phyloP scores from a whole-genome alignment of 768 basidiomycete species.

The Kwoniella dejecticola region DNA sequence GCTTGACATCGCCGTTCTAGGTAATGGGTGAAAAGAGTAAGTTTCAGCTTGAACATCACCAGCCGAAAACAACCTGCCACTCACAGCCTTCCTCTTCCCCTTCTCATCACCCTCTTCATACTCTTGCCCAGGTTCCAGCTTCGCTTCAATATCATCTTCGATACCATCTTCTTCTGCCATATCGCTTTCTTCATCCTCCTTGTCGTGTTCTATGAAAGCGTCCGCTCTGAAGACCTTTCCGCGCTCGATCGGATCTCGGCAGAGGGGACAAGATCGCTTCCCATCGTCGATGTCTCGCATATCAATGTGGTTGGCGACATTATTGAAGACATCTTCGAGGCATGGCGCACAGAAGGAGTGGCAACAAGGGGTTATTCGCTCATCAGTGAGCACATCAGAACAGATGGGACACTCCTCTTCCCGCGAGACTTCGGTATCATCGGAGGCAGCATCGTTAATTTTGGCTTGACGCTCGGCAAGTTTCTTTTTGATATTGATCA shows the following conservation, averaged over 20 bases:
- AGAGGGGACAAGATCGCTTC: slow-evolving; percentile 62
- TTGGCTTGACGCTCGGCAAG: slow-evolving; percentile 30
- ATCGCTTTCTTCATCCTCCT: slow-evolving; percentile 22
- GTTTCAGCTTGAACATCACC: not conserved
- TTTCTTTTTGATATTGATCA: slow-evolving; percentile 33
- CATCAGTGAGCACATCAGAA: slow-evolving; percentile 63
- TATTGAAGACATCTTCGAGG: slow-evolving; percentile 62
- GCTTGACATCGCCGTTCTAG: slow-evolving; percentile 11
- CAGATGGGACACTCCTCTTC: slow-evolving; percentile 64
- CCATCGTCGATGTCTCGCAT: slow-evolving; percentile 46
- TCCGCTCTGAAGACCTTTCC: slow-evolving; percentile 62
- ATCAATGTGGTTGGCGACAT: slow-evolving; percentile 56
- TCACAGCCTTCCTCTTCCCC: slow-evolving; percentile 27
- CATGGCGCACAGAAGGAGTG: slow-evolving; percentile 70
- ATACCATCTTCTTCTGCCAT: slow-evolving; percentile 47
- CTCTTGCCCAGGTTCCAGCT: slow-evolving; percentile 32
- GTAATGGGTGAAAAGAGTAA: not conserved
- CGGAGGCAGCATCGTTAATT: slow-evolving; percentile 3
- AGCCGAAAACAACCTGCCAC: not conserved
- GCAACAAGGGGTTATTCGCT: slow-evolving; percentile 64
- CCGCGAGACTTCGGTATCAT: slow-evolving; percentile 24
- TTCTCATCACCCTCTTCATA: slow-evolving; percentile 58
- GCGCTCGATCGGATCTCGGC: slow-evolving; percentile 61
- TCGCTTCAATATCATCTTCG: slow-evolving; percentile 12
- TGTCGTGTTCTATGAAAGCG: slow-evolving; percentile 64